Evolutionary conservation across 352 stramenopile genomes (phyloP).

Genomic region (Globisporangium paddicum): DNA sequence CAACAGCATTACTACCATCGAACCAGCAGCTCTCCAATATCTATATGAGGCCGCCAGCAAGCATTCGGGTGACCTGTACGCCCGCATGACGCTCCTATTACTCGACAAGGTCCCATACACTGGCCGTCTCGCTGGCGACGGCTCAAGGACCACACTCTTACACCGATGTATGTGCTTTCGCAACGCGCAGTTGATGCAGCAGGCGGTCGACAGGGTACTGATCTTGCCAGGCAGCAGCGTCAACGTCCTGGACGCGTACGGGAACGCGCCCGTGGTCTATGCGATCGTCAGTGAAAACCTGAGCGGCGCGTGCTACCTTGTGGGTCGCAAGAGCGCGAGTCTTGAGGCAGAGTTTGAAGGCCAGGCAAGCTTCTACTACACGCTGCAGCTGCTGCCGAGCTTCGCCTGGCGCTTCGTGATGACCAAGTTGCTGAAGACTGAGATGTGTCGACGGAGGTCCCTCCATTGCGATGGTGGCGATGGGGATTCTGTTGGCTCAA

Average conservation of each 20-base stretch:
- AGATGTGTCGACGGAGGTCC: slow-evolving; percentile 31
- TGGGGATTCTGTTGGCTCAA: not conserved
- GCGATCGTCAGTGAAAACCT: slow-evolving; percentile 20
- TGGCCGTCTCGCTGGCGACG: slow-evolving; percentile 45
- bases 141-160: slow-evolving; percentile 37
- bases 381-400: slow-evolving; percentile 46
- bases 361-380: slow-evolving; percentile 56
- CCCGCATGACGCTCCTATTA: slow-evolving; percentile 35
- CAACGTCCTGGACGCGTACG: slow-evolving; percentile 39
- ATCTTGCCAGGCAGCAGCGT: not conserved
- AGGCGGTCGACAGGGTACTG: slow-evolving; percentile 26
- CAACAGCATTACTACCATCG: not conserved
- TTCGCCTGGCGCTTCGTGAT: slow-evolving; percentile 40
- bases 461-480: slow-evolving; percentile 39
- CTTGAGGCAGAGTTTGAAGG: slow-evolving; percentile 72
- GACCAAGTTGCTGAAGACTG: slow-evolving; percentile 20
- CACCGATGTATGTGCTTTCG: slow-evolving; percentile 48
- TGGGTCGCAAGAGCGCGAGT: slow-evolving; percentile 19
- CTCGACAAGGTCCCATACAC: slow-evolving; percentile 22
- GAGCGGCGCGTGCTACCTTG: slow-evolving; percentile 27
- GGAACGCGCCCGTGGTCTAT: slow-evolving; percentile 41
- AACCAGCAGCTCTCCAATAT: slow-evolving; percentile 5
- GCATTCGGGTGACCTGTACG: slow-evolving; percentile 30
- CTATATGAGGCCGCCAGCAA: slow-evolving; percentile 15
- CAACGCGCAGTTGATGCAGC: slow-evolving; percentile 13